phyloP scores from a whole-genome alignment of 208 protist species.

The Phytomonas francai region DNA sequence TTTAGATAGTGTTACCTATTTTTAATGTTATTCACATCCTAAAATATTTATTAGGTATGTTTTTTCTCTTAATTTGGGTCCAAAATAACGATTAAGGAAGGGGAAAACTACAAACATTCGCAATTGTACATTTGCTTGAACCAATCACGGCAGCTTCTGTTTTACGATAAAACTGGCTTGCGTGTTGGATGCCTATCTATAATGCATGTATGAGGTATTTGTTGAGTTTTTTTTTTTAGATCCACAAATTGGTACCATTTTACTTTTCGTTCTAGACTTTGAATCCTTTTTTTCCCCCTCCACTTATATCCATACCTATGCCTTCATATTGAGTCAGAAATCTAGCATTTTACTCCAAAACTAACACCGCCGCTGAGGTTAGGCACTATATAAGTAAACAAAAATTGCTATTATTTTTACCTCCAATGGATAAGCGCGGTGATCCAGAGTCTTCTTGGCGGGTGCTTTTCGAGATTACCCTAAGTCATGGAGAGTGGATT shows the following conservation, averaged over 20 bases:
- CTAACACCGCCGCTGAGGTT: background rate
- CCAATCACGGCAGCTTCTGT: background rate
- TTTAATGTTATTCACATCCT: background rate
- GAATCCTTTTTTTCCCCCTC: background rate
- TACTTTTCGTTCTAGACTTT: background rate
- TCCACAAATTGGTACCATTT: background rate
- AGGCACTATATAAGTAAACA: background rate
- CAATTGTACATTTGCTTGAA: background rate
- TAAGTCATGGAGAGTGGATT: constrained; percentile 67
- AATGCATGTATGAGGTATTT: background rate
- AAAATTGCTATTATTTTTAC: constrained; percentile 1
- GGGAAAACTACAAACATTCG: background rate
- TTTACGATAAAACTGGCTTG: background rate
- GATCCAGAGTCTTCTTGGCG: constrained; percentile 45
- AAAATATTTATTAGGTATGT: background rate
- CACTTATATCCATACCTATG: background rate
- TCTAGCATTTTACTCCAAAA: background rate
- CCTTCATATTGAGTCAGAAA: background rate
- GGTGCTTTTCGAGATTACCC: constrained; percentile 79
- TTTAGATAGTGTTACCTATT: background rate
- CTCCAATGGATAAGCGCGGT: background rate
- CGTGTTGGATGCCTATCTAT: background rate
- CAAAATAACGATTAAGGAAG: background rate
- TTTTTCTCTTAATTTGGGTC: background rate
- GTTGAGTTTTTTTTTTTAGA: background rate